Conservation (phyloP, 345 rosid genomes). For the Barbarea vulgaris region DNA sequence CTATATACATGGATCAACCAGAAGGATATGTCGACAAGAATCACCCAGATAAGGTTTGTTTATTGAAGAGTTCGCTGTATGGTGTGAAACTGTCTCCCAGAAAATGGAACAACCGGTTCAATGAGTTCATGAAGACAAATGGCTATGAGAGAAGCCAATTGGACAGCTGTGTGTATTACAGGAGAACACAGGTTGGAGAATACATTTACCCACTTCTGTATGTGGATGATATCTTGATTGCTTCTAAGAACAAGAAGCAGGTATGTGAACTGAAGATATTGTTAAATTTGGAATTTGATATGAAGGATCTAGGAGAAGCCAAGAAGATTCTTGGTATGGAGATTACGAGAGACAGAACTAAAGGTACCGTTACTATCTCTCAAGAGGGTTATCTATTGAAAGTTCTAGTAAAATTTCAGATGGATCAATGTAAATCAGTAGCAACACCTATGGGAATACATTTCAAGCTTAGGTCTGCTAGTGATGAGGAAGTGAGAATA, state of each 20-base stretch:
- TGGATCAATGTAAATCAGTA: not conserved
- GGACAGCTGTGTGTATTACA: not conserved
- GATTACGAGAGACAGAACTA: rapidly evolving
- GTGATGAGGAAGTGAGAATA: too few species aligned
- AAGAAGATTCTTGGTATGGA: not conserved
- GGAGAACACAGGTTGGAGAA: not conserved
- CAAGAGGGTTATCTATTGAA: not conserved
- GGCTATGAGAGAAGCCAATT: not conserved
- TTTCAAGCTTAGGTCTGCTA: too few species aligned
- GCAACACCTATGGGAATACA: not conserved
- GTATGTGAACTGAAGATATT: not conserved
- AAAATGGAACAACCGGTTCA: not conserved
- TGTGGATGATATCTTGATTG: not conserved
- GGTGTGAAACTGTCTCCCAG: too few species aligned
- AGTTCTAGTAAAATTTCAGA: not conserved
- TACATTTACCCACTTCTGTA: not conserved
- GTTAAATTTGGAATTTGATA: not conserved
- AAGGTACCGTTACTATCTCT: not conserved
- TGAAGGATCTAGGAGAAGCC: not conserved
- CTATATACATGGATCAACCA: too few species aligned
- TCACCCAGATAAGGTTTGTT: too few species aligned
- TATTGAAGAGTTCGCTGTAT: too few species aligned
- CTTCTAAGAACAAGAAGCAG: not conserved
- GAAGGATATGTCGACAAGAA: too few species aligned
- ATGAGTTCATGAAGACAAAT: too few species aligned